Base-by-base conservation (phyloP, 345 rosid genomes). In the Isatis tinctoria region DNA sequence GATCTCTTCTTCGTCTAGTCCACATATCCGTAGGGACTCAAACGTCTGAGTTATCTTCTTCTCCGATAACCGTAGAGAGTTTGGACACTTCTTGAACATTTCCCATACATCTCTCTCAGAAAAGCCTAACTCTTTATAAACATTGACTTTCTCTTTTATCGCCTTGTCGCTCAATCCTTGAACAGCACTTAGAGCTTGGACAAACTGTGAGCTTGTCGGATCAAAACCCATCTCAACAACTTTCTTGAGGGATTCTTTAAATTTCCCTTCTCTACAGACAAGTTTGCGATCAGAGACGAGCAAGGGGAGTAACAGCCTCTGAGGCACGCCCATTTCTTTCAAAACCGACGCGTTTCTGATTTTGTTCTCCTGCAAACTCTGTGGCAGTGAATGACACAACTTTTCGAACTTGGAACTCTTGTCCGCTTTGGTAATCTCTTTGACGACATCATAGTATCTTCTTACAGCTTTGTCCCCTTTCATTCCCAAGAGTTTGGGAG, bases 211-310 rank as follows among this genome's bases (percentile, higher is more conserved):
- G 36, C 37, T 27, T 6, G 24, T 63, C 2, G 67, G 67, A 43
- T 43, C 67, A 43, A 27, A 63, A 27, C 67, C 67, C 67, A 63
- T 41, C 39, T 63, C 67, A 27, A 63, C 36, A 20, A 63, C 53
- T 10, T 43, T 63, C 39, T 63, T 63, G 67, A 63, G 53, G 4
- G 67, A 27, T 28, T 41, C 67, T 41, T 27, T 48, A 10, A 63
- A 63, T 0, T 10, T 63, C 4, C 18, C 53, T n/a, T 63, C 33
- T 5, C 62, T 26, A 10, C 26, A 33, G 2, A 9, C 41, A 33
- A n/a, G 14, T 17, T 32, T 17, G 9, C 13, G 14, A 10, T 17
- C 24, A 4, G 62, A 58, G 14, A 10, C 40, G 4, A 58, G 43
- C 62, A 58, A 33, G 8, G 39, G 26, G n/a, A 8, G 7, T 33